phyloP scores from a whole-genome alignment of 2,329 filamentous ascomycete species.

The Chrysoporthe deuterocubensis region DNA sequence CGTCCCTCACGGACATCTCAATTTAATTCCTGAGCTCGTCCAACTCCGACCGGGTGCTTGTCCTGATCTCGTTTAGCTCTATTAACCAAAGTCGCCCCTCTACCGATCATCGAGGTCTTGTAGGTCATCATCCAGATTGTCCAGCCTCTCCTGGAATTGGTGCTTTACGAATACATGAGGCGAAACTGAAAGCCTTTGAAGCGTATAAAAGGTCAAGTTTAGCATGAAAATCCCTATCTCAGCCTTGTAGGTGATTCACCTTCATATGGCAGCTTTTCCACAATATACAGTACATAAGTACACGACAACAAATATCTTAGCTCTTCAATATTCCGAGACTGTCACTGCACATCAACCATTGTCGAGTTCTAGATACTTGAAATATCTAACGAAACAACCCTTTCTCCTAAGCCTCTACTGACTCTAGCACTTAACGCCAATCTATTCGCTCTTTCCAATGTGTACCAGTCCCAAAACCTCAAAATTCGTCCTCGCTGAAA shows the following conservation, averaged over 20 bases:
- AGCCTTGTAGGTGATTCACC: background rate
- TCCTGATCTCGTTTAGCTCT: too few relatives aligned
- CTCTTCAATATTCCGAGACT: background rate
- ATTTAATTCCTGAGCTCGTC: too few relatives aligned
- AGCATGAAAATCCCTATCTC: background rate
- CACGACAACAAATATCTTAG: background rate
- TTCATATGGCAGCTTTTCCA: background rate
- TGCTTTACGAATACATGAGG: background rate
- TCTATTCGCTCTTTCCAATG: background rate
- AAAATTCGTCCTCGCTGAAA: background rate
- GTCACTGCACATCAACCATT: background rate
- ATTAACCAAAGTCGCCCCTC: too few relatives aligned
- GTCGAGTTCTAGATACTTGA: background rate
- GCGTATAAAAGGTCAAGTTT: background rate
- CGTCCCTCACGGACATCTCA: too few relatives aligned
- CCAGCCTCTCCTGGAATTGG: too few relatives aligned
- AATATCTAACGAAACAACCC: background rate
- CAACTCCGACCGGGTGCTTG: too few relatives aligned
- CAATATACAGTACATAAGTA: background rate
- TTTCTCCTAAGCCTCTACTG: background rate
- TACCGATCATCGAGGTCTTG: too few relatives aligned
- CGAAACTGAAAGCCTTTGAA: background rate
- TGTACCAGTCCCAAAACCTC: background rate
- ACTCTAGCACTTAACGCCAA: background rate
- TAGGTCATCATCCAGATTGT: too few relatives aligned